Base-by-base conservation (phyloP, 495 filamentous ascomycete genomes). In the Podospora pseudoanserina region DNA sequence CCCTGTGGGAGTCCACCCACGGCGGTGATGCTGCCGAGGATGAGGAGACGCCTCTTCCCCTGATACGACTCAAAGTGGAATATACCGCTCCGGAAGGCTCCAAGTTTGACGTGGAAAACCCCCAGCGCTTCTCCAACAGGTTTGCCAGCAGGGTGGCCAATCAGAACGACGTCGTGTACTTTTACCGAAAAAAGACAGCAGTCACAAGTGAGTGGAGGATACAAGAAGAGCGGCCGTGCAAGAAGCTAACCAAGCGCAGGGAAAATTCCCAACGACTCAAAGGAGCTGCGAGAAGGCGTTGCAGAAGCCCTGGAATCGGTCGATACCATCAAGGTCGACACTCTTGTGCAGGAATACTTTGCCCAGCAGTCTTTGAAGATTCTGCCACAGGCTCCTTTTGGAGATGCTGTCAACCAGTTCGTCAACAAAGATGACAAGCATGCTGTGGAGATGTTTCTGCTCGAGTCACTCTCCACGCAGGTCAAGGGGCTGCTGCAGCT, bases 341-440 rank as follows among this genome's bases (percentile, higher is more conserved):
- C 90, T 68, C 82, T 99, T 4, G 94, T 98, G 1, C 83, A 89
- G 15, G 93, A 98, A 65, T 95, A 91, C 68, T 85, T 99, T 53
- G 83, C 86, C 1, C 89, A 91, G 7, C 92, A 98, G 68, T 91
- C 91, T 0, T 84, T 98, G 13, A 94, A 91, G 67, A 95, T 98
- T 67, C 83, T 99, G 0, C 94, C 95, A 0, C 89, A 94, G 72
- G 94, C 93, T 63, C 91, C 88, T 0, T 97, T 99, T 74, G 90
- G 93, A 6, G 94, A 98, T 77, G 96, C 95, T 0, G 93, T 99
- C 7, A 88, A 88, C 65, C 92, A 96, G 69, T 99, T 94, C 75
- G 92, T 98, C 27, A 89, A 93, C 77, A 98, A 98, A 70, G 92
- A 97, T 72, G 95, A 99, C 78, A 96, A 93, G 70, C 88, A 95